Evolutionary conservation across 805 yeast species (phyloP).

Genomic region (Nadsonia fulvescens): DNA sequence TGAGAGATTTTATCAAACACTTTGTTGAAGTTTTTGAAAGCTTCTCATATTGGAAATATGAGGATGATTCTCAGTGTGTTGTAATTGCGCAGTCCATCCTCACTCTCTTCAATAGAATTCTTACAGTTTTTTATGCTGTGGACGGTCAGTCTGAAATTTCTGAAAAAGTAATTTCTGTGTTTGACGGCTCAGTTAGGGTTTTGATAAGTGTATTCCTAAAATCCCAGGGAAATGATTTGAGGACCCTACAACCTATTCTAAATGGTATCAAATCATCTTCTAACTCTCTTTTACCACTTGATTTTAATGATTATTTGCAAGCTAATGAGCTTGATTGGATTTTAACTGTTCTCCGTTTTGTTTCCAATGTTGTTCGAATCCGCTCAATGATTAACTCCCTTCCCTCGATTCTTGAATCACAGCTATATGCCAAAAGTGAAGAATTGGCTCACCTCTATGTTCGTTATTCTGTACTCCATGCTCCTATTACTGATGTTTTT

Average conservation of each 20-base stretch:
- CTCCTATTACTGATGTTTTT: conserved; percentile 34
- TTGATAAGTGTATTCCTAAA: conserved; percentile 41
- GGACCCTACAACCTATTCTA: conserved; percentile 38
- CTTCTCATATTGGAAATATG: conserved; percentile 52
- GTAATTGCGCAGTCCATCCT: conserved; percentile 40
- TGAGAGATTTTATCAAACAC: conserved; percentile 36
- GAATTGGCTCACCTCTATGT: conserved; percentile 40
- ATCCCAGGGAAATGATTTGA: conserved; percentile 28
- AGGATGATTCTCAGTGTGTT: conserved; percentile 34
- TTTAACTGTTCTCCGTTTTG: conserved; percentile 32
- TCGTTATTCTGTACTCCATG: conserved; percentile 29
- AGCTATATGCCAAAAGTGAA: conserved; percentile 38
- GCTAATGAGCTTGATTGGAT: conserved; percentile 33
- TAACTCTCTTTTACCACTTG: conserved; percentile 19
- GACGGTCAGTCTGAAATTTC: conserved; percentile 23
- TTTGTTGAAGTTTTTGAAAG: conserved; percentile 58
- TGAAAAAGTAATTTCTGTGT: conserved; percentile 28
- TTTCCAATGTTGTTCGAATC: conserved; percentile 36
- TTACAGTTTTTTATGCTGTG: conserved; percentile 37
- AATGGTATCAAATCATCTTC: conserved; percentile 31
- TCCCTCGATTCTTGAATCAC: conserved; percentile 50
- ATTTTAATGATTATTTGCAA: conserved; percentile 27
- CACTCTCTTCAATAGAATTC: conserved; percentile 34
- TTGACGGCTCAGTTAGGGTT: conserved; percentile 31
- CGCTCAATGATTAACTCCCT: conserved; percentile 30